Evolutionary conservation across 2,329 filamentous ascomycete species (phyloP).

Genomic region (Ascochyta clinopodiicola): DNA sequence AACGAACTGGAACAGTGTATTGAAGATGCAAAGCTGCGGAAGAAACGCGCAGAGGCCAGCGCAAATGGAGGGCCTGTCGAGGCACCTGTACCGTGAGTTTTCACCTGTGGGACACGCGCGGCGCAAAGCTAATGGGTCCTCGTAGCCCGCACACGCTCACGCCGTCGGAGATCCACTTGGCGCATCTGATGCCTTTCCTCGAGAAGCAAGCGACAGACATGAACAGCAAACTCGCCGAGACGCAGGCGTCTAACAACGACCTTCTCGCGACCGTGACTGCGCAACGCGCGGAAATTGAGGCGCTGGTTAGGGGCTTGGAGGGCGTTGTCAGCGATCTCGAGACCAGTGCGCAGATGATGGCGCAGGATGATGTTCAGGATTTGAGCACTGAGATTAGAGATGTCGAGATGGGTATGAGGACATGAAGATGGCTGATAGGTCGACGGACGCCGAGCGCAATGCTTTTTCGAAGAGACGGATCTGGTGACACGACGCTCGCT

Average conservation of each 20-base stretch:
- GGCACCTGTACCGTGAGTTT: slow-evolving; percentile 55
- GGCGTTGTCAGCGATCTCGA: slow-evolving; percentile 64
- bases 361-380: slow-evolving; percentile 45
- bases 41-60: slow-evolving; percentile 51
- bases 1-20: slow-evolving; percentile 68
- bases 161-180: slow-evolving; percentile 62
- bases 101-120: neutral
- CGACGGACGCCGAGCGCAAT: neutral
- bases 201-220: slow-evolving; percentile 58
- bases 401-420: slow-evolving; percentile 46
- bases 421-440: slow-evolving; percentile 20
- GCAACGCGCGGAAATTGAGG: slow-evolving; percentile 65
- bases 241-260: slow-evolving; percentile 61
- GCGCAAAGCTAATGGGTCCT: neutral
- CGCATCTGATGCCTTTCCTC: slow-evolving; percentile 66
- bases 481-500: neutral
- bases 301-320: slow-evolving; percentile 62
- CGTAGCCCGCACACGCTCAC: slow-evolving; percentile 64
- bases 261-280: slow-evolving; percentile 59
- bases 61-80: slow-evolving; percentile 46
- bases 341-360: slow-evolving; percentile 53
- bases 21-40: slow-evolving; percentile 63
- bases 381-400: slow-evolving; percentile 45
- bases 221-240: slow-evolving; percentile 56
- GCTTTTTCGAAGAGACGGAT: neutral